Conservation (phyloP, 2,329 filamentous ascomycete species). For the Neofusicoccum laricinum region DNA sequence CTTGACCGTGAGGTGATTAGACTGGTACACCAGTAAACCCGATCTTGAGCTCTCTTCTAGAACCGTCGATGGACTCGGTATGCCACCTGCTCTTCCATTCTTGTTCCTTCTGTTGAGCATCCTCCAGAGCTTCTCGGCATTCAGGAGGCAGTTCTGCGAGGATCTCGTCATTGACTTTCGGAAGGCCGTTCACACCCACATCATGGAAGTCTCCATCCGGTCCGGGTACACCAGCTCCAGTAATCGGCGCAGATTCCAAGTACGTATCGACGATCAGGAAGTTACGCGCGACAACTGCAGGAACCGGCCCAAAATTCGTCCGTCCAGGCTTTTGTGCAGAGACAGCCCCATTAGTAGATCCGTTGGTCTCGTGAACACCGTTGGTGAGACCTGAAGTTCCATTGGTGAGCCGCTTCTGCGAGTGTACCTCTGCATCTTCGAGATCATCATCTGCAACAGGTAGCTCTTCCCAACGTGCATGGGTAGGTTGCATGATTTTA, state of each 20-base stretch:
- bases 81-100: constrained; percentile 75
- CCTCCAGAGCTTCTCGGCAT: constrained; percentile 70
- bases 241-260: constrained; percentile 57
- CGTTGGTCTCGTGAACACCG: constrained; percentile 21
- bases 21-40: constrained; percentile 50
- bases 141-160: constrained; percentile 64
- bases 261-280: constrained; percentile 62
- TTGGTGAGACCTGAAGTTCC: constrained; percentile 37
- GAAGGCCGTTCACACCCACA: constrained; percentile 54
- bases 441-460: constrained; percentile 31
- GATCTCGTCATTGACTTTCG: constrained; percentile 63
- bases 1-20: constrained; percentile 23
- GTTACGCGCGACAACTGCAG: constrained; percentile 58
- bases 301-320: constrained; percentile 53
- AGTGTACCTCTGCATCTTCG: constrained; percentile 22
- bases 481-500: constrained; percentile 82
- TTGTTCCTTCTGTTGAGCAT: constrained; percentile 61
- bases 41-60: constrained; percentile 45
- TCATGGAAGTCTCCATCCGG: constrained; percentile 53
- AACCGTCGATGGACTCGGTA: constrained; percentile 60
- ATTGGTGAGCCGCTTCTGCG: constrained; percentile 20
- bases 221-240: constrained; percentile 59
- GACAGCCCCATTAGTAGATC: constrained; percentile 6
- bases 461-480: constrained; percentile 76
- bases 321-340: constrained; percentile 15